phyloP scores from a whole-genome alignment of 2,329 filamentous ascomycete genomes.

The Talaromyces albobiverticillius region DNA sequence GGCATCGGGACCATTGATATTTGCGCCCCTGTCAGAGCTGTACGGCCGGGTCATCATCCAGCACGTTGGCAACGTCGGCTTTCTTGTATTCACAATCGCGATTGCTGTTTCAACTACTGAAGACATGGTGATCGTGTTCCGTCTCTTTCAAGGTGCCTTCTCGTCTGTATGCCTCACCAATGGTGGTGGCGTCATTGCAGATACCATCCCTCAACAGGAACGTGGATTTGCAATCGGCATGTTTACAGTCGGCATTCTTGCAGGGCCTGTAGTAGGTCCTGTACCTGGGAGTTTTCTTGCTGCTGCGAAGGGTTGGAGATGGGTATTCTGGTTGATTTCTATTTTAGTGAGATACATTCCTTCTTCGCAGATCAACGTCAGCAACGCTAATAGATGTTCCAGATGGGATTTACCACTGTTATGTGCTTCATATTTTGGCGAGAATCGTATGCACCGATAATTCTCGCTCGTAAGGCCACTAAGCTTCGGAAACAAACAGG shows the following conservation, averaged over 20 bases:
- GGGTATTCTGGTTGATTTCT: conserved; percentile 41
- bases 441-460: conserved; percentile 41
- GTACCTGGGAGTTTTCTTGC: conserved; percentile 38
- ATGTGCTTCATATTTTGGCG: conserved; percentile 19
- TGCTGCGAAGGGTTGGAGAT: conserved; percentile 40
- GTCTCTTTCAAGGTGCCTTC: conserved; percentile 61
- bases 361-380: neutral
- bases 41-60: conserved; percentile 56
- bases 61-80: conserved; percentile 56
- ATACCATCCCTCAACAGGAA: conserved; percentile 35
- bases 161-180: conserved; percentile 59
- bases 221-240: conserved; percentile 37
- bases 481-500: conserved; percentile 36
- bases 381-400: conserved; percentile 21
- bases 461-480: conserved; percentile 35
- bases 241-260: conserved; percentile 33
- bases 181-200: conserved; percentile 38
- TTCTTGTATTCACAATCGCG: conserved; percentile 62
- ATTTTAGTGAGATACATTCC: conserved; percentile 23
- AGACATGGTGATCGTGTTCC: conserved; percentile 56
- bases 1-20: conserved; percentile 57
- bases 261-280: conserved; percentile 28
- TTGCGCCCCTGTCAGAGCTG: conserved; percentile 60
- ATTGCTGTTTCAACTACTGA: conserved; percentile 60
- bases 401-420: conserved; percentile 23